Base-by-base conservation (phyloP, 2,329 filamentous ascomycete species). In the Plectosphaerella cucumerina region DNA sequence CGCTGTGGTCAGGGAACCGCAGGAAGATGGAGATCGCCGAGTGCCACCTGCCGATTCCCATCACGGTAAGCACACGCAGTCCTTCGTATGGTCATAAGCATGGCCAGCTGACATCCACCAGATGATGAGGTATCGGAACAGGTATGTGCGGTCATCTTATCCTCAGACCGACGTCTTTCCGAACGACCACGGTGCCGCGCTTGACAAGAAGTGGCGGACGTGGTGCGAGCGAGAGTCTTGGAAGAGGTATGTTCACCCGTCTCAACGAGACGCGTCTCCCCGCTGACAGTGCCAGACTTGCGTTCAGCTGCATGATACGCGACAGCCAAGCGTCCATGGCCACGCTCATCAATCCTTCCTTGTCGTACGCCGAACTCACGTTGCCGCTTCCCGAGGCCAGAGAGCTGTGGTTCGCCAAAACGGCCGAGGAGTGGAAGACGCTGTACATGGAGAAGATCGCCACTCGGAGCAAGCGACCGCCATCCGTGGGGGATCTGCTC, bases 241-340 rank as follows among this genome's bases (percentile, higher is more conserved):
- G 69, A 87, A 88, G 62, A 77, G 85, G 69, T 79, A 55, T 49
- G 59, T 54, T 31, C 20, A 9, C 6, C 8, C 14, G 15, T 20
- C 9, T 11, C n/a, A 11, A 9, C n/a, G 18, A 20, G 8, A 44
- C 54, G 46, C 9, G 26, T 56, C 58, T 49, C 56, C 47, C 50
- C 39, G 48, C 34, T 49, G 12, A 56, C 39, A 11, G 18, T 44
- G 22, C 47, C 41, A 78, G 79, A 34, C 77, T 90, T 3, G 80
- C 81, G 3, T 84, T 86, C 53, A 82, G 86, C 60, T 70, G 81
- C 14, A 86, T 86, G 56, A 66, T 85, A 5, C 77, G 84, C 51
- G 86, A 90, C 59, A 75, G 83, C 0, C 83, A 88, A 53, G 75
- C 80, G 4, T 87, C 86, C 2, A 85, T 90, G 70, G 81, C 82